Evolutionary conservation across 164 flowering plant genomes (phyloP), one percentile per base, ranked within the genome.

Genomic region (Vitis labrusca): DNA sequence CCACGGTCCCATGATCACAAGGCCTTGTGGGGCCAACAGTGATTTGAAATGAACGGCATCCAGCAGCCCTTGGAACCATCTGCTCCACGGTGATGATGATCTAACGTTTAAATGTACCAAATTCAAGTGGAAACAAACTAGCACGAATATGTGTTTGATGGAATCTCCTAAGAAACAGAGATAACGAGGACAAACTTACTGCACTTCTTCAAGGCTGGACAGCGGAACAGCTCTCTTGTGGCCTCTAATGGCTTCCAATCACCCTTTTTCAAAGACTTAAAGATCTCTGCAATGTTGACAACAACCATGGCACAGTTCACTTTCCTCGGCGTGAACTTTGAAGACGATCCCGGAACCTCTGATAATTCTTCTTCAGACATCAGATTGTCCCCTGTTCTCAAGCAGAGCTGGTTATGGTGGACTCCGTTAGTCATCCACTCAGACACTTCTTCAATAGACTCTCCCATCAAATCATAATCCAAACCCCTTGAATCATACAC

Each of bases 401-500:
- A 58, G 77, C 92, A 90, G 1, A 68, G 83, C 76, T 89, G 88
- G 64, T 80, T 82, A 75, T 92, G 95, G 63, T 72, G 87, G 32
- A 92, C 88, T 3, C 95, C 97, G 8, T 84, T 77, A 6, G 13
- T 70, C 84, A 88, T 83, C 92, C 93, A 90, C 19, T 70, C 58
- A 1, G 75, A 71, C 66, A 90, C 37, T 48, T 74, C 86, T 8
- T 78, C 81, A 1, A 90, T 60, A 27, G 82, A 72, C 74, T 86
- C 85, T 0, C 17, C 65, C 63, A 82, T 59, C 52, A 52, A 60
- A 13, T 66, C 61, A 54, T 80, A 78, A 63, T 82, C 84, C 30
- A 89, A 74, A 5, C 97, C 92, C 65, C 90, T 85, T 0, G 97
- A 79, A 64, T 92, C 95, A 48, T 78, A 90, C 51, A 90, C 87